These are phyloP conservation scores for Auricularia cornea DNA, from an alignment of 768 basidiomycete genomes.

Conservation along the genomic window DNA sequence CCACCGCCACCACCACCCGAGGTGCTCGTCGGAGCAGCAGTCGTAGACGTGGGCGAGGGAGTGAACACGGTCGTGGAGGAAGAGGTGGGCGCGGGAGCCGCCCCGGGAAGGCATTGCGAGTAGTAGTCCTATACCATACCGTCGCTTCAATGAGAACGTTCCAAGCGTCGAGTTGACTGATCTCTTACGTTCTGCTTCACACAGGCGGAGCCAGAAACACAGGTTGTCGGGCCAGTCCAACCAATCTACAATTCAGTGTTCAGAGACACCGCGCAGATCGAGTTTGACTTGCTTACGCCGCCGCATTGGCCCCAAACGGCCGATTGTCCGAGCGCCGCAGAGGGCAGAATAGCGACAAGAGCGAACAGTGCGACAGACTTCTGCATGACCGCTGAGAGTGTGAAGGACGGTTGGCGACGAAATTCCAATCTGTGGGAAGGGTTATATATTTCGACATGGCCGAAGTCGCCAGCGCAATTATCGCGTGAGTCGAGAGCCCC, in stretches of 20 bases:
- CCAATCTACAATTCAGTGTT: constrained; percentile 23
- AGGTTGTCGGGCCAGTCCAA: constrained; percentile 26
- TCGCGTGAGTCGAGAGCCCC: neutral
- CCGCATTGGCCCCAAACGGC: constrained; percentile 30
- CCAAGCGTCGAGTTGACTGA: neutral
- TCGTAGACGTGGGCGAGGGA: constrained; percentile 20
- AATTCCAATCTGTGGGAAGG: neutral
- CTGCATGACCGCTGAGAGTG: neutral
- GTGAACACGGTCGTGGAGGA: constrained; percentile 26
- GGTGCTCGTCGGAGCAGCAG: constrained; percentile 20
- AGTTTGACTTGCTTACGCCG: no score
- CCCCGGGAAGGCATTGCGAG: constrained; percentile 25
- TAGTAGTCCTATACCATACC: constrained; percentile 17
- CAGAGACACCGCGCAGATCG: no score
- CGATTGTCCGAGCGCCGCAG: neutral
- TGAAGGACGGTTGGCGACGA: neutral
- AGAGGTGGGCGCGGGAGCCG: constrained; percentile 8
- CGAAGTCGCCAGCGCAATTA: neutral
- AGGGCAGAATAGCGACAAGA: neutral
- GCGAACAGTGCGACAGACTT: neutral
- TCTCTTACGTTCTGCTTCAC: constrained; percentile 18
- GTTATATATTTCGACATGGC: neutral
- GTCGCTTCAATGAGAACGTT: no score
- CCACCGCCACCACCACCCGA: neutral
- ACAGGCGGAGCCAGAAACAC: constrained; percentile 28